These are phyloP conservation scores for Cucurbitaria berberidis DNA, from an alignment of 2,329 filamentous ascomycete genomes.

Conservation along the genomic window DNA sequence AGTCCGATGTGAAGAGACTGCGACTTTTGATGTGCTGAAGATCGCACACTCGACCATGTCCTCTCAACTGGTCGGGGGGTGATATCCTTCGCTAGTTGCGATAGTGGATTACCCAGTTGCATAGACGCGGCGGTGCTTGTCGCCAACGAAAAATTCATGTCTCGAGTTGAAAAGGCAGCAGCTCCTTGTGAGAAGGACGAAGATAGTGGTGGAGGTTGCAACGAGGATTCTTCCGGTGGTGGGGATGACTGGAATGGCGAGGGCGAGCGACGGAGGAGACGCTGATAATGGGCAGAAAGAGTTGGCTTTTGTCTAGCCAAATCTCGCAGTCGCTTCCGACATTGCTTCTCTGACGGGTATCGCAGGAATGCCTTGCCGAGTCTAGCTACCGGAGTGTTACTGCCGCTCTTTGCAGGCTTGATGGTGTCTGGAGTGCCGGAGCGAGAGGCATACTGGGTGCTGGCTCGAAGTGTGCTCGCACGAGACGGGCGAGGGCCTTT, in stretches of 20 bases:
- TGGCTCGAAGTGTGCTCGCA: constrained; percentile 22
- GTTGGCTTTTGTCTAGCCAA: constrained; percentile 67
- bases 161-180: constrained; percentile 53
- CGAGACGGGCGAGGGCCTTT: constrained; percentile 52
- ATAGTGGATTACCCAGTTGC: constrained; percentile 57
- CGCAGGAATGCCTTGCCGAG: constrained; percentile 48
- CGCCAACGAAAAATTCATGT: constrained; percentile 59
- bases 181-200: constrained; percentile 41
- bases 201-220: constrained; percentile 51
- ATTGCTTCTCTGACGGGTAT: constrained; percentile 66
- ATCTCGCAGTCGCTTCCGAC: constrained; percentile 63
- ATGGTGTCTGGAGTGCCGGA: constrained; percentile 54
- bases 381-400: constrained; percentile 55
- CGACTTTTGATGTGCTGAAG: constrained; percentile 60
- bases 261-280: constrained; percentile 65
- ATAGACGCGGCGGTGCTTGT: constrained; percentile 60
- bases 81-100: constrained; percentile 50
- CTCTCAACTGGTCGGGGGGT: constrained; percentile 45
- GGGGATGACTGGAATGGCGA: constrained; percentile 60
- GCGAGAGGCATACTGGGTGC: constrained; percentile 27
- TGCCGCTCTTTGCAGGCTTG: constrained; percentile 52
- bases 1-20: constrained; percentile 57
- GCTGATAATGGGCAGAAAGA: constrained; percentile 68
- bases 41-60: constrained; percentile 53
- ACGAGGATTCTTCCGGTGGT: constrained; percentile 38